A percentile compares a stretch with the other conserved stretches of the same genome.
These are phyloP conservation scores for Phaeosphaeriaceae sp. DNA, from an alignment of 2,329 filamentous ascomycete genomes.

Conservation along the genomic window DNA sequence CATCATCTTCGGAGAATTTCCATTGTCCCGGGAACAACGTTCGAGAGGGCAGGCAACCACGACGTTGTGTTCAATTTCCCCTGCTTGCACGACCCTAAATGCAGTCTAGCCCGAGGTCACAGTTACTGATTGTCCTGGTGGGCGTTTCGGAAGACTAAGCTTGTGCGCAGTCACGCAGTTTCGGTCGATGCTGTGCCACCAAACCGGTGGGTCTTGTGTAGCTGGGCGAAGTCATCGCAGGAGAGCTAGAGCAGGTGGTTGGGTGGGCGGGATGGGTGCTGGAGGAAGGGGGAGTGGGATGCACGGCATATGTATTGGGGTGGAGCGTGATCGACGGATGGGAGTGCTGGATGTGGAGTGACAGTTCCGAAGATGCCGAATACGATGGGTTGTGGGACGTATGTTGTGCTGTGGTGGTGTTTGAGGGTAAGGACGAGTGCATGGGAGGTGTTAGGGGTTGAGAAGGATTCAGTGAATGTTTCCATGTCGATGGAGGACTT, in stretches of 20 bases:
- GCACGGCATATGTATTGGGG: constrained; percentile 10
- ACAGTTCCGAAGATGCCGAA: constrained; percentile 15
- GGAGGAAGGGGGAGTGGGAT: not conserved
- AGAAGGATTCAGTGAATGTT: not conserved
- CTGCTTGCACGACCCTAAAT: not conserved
- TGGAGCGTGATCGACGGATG: not conserved
- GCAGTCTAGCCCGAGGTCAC: not conserved
- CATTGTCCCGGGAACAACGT: constrained; percentile 15
- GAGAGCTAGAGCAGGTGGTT: constrained; percentile 18
- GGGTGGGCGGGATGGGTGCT: constrained; percentile 14
- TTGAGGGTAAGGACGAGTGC: not conserved
- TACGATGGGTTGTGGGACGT: not conserved
- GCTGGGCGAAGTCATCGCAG: too few relatives aligned
- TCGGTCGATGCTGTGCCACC: not conserved
- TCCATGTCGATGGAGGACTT: not conserved
- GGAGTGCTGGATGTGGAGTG: constrained; percentile 1
- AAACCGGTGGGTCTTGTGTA: not conserved
- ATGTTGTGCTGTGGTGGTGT: not conserved
- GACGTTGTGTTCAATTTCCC: not conserved
- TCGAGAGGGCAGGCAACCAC: too few relatives aligned
- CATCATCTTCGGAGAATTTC: constrained; percentile 31
- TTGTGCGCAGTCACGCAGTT: not conserved
- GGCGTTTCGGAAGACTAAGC: not conserved
- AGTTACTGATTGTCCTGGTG: not conserved
- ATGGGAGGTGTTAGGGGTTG: not conserved